These are phyloP conservation scores for Talaromyces albobiverticillius DNA, from an alignment of 2,329 filamentous ascomycete species.

Conservation along the genomic window DNA sequence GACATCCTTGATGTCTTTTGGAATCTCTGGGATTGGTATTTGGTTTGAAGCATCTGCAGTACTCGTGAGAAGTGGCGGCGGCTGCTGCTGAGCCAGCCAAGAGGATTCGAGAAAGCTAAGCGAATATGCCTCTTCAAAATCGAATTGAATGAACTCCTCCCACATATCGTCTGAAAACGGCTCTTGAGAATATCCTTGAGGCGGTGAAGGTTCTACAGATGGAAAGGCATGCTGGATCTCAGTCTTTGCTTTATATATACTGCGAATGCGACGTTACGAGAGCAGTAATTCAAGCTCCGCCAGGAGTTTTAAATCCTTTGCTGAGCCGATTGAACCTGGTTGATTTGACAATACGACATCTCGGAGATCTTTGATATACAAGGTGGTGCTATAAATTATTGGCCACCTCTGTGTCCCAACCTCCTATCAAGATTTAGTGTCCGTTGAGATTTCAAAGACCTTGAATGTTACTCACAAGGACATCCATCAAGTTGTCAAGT, in stretches of 20 bases:
- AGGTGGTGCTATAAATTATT: slow-evolving; percentile 1
- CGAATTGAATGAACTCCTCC: slow-evolving; percentile 4
- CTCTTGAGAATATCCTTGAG: slow-evolving; percentile 1
- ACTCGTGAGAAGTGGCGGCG: background rate
- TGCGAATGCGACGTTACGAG: slow-evolving; percentile 6
- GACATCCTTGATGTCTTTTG: slow-evolving; percentile 5
- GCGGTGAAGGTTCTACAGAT: slow-evolving; percentile 4
- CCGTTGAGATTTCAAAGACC: background rate
- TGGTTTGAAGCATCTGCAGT: background rate
- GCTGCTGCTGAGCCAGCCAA: background rate
- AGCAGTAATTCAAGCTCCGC: slow-evolving; percentile 8
- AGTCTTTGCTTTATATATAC: slow-evolving; percentile 5
- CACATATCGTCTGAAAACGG: slow-evolving; percentile 3
- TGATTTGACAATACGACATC: slow-evolving; percentile 3
- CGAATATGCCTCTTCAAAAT: slow-evolving; percentile 7
- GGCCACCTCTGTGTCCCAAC: slow-evolving; percentile 4
- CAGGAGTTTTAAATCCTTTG: slow-evolving; percentile 1
- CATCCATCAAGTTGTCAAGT: slow-evolving; percentile 5
- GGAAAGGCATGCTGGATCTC: background rate
- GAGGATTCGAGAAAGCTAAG: slow-evolving; percentile 5
- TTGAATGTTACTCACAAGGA: slow-evolving; percentile 1
- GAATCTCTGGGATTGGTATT: slow-evolving; percentile 5
- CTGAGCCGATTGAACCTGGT: slow-evolving; percentile 1
- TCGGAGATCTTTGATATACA: slow-evolving; percentile 9
- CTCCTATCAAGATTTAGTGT: slow-evolving; percentile 1